These are phyloP conservation scores for Arthrobotrys musiformis DNA, from an alignment of 2,329 filamentous ascomycete genomes.

Conservation along the genomic window DNA sequence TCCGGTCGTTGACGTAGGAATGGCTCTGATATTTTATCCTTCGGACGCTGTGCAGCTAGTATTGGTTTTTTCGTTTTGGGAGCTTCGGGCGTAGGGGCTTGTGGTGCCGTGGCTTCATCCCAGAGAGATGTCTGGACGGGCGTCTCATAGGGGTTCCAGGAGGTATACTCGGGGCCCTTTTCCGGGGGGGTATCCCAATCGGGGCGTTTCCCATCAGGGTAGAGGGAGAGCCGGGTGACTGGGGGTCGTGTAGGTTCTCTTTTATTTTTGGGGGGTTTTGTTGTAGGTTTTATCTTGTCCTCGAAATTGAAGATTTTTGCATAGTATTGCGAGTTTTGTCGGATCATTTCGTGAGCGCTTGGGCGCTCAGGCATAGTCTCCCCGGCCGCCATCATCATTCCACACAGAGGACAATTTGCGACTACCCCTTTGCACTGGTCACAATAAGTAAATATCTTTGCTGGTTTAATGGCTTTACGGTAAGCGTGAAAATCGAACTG, in stretches of 20 bases:
- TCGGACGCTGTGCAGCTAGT: neutral
- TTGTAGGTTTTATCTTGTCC: neutral
- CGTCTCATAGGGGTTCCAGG: conserved; percentile 4
- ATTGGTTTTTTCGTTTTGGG: neutral
- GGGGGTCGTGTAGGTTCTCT: neutral
- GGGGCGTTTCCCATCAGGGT: conserved; percentile 20
- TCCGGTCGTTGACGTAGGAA: conserved; percentile 31
- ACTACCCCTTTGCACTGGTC: neutral
- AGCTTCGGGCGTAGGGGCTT: neutral
- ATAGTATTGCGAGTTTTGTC: conserved; percentile 12
- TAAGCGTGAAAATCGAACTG: conserved; percentile 5
- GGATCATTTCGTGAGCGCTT: conserved; percentile 22
- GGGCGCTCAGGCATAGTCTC: neutral
- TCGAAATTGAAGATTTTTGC: conserved; percentile 13
- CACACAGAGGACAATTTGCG: conserved; percentile 27
- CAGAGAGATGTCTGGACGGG: neutral
- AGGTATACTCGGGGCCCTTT: neutral
- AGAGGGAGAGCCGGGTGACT: neutral
- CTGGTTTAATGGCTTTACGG: conserved; percentile 20
- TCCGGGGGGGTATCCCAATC: conserved; percentile 20
- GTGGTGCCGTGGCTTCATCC: neutral
- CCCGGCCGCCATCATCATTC: neutral
- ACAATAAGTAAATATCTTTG: conserved; percentile 21
- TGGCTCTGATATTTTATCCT: neutral
- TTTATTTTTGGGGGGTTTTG: neutral